Evolutionary conservation across 2,329 filamentous ascomycete genomes (phyloP).

Genomic region (Metarhizium sp.): DNA sequence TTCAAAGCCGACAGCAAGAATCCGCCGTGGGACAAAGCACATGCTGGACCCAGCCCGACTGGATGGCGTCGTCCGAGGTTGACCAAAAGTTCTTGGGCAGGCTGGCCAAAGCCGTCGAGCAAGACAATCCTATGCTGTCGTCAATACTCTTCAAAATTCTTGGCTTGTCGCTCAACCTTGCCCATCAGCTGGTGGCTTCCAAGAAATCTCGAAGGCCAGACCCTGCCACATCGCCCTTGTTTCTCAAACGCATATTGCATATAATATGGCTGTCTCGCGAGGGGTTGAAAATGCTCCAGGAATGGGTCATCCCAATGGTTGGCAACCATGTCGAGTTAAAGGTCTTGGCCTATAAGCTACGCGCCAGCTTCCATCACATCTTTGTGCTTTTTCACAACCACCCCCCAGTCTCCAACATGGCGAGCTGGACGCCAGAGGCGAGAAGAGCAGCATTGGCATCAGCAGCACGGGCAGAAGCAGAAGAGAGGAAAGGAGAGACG

Average conservation of each 20-base stretch:
- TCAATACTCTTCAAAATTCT: slow-evolving; percentile 83
- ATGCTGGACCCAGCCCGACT: slow-evolving; percentile 6
- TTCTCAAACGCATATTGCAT: slow-evolving; percentile 72
- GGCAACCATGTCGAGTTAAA: slow-evolving; percentile 72
- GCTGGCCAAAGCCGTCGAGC: slow-evolving; percentile 71
- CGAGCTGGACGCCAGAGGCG: slow-evolving; percentile 39
- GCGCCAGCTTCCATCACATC: slow-evolving; percentile 92
- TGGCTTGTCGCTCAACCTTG: slow-evolving; percentile 81
- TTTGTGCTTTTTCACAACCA: slow-evolving; percentile 95
- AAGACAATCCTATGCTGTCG: slow-evolving; percentile 70
- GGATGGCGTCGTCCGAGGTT: slow-evolving; percentile 92
- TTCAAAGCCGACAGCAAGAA: neutral
- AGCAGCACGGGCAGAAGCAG: slow-evolving; percentile 20
- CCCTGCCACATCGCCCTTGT: slow-evolving; percentile 65
- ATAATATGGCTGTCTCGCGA: slow-evolving; percentile 95
- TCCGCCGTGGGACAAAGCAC: neutral
- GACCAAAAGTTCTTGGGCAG: slow-evolving; percentile 95
- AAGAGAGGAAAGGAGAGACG: slow-evolving; percentile 42
- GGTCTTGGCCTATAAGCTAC: slow-evolving; percentile 82
- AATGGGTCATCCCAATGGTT: slow-evolving; percentile 79
- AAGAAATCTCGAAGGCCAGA: slow-evolving; percentile 79
- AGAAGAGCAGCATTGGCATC: slow-evolving; percentile 25
- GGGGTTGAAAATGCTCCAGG: slow-evolving; percentile 77
- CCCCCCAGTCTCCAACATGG: slow-evolving; percentile 60
- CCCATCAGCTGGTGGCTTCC: slow-evolving; percentile 72